Percentiles rank a stretch among this genome's conserved stretches.
These are phyloP conservation scores for Colletotrichum kahawae DNA, from an alignment of 2,329 filamentous ascomycete species.

Conservation along the genomic window DNA sequence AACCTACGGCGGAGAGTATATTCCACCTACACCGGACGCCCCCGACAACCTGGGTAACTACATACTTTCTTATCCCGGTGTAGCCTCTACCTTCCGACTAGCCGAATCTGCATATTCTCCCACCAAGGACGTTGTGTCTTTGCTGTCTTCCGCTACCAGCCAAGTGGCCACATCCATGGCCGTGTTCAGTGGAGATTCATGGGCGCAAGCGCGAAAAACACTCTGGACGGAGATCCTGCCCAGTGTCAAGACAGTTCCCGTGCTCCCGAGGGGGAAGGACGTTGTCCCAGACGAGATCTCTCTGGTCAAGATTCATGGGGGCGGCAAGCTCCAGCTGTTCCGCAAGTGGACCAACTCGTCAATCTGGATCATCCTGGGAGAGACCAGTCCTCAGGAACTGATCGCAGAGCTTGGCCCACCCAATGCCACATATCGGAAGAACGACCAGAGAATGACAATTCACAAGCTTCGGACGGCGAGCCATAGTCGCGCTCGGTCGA, in stretches of 20 bases:
- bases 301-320: slow-evolving; percentile 76
- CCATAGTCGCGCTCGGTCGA: slow-evolving; percentile 53
- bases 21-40: slow-evolving; percentile 63
- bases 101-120: slow-evolving; percentile 76
- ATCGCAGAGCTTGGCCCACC: slow-evolving; percentile 90
- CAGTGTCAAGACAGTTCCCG: slow-evolving; percentile 73
- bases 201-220: slow-evolving; percentile 79
- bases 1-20: slow-evolving; percentile 92
- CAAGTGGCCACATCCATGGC: slow-evolving; percentile 85
- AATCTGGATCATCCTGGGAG: slow-evolving; percentile 77
- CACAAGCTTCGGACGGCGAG: slow-evolving; percentile 69
- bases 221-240: slow-evolving; percentile 79
- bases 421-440: slow-evolving; percentile 92
- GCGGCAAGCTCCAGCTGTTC: slow-evolving; percentile 78
- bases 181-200: slow-evolving; percentile 88
- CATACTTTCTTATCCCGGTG: slow-evolving; percentile 90
- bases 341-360: slow-evolving; percentile 71
- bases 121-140: slow-evolving; percentile 80
- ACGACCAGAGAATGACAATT: slow-evolving; percentile 86
- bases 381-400: slow-evolving; percentile 91
- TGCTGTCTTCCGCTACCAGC: slow-evolving; percentile 76
- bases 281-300: slow-evolving; percentile 89
- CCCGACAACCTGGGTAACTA: slow-evolving; percentile 73
- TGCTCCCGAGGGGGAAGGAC: slow-evolving; percentile 75
- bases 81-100: slow-evolving; percentile 90